These are phyloP conservation scores for Fusarium sp. DNA, from an alignment of 2,329 filamentous ascomycete species.

Conservation along the genomic window DNA sequence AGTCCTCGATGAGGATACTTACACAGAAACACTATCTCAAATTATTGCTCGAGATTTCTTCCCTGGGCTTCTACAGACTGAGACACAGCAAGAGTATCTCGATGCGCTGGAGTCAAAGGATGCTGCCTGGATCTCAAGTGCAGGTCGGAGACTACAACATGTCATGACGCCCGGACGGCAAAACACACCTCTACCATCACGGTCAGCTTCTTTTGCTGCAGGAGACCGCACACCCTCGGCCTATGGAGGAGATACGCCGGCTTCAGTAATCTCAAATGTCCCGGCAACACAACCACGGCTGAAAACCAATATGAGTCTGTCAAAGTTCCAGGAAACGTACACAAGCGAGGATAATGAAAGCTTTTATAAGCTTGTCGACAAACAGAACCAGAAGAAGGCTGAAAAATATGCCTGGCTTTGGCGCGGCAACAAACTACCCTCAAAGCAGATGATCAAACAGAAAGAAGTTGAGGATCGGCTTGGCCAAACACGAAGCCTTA, in stretches of 20 bases:
- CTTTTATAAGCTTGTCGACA: slow-evolving; percentile 92
- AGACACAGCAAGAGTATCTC: slow-evolving; percentile 92
- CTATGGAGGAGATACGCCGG: slow-evolving; percentile 81
- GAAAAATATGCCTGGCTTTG: slow-evolving; percentile 93
- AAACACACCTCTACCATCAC: slow-evolving; percentile 41
- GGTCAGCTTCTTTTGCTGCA: slow-evolving; percentile 44
- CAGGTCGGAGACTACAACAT: slow-evolving; percentile 77
- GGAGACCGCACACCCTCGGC: slow-evolving; percentile 71
- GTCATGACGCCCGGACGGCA: slow-evolving; percentile 83
- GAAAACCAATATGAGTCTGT: slow-evolving; percentile 83
- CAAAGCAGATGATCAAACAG: slow-evolving; percentile 81
- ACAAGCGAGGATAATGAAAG: slow-evolving; percentile 98
- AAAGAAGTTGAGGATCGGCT: slow-evolving; percentile 71
- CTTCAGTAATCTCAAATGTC: slow-evolving; percentile 63
- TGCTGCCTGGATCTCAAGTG: slow-evolving; percentile 85
- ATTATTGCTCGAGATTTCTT: slow-evolving; percentile 99
- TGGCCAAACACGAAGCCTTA: slow-evolving; percentile 59
- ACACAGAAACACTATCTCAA: slow-evolving; percentile 88
- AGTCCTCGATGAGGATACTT: slow-evolving; percentile 93
- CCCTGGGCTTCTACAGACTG: slow-evolving; percentile 86
- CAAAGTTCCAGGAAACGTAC: slow-evolving; percentile 90
- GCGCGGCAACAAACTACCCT: slow-evolving; percentile 86
- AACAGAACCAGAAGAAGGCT: slow-evolving; percentile 85
- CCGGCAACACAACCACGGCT: slow-evolving; percentile 63
- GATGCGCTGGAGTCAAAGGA: slow-evolving; percentile 91